Base-by-base conservation (phyloP, 2,329 filamentous ascomycete species). In the Dendryphion nanum region DNA sequence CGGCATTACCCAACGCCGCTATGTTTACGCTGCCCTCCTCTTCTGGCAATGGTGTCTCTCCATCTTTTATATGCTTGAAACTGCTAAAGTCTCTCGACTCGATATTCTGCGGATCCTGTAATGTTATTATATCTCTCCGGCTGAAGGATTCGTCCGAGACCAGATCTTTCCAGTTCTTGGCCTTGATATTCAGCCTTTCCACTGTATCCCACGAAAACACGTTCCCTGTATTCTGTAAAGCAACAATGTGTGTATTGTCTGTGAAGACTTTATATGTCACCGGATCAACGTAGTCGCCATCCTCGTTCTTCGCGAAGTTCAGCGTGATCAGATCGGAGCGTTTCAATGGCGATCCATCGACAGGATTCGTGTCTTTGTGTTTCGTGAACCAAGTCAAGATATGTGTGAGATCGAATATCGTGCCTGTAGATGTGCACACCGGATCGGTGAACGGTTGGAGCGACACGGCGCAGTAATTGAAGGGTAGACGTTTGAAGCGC, bases 251-350 rank as follows among this genome's bases (percentile, higher is more conserved):
- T 4, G 93, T 97, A 67, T 97, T 97, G 64, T 98, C 89, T 32
- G 93, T 98, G 58, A 98, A 89, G 29, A 95, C 86, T 67, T 98
- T 98, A 75, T 87, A 97, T 0, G 90, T 96, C 32, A 98, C 91
- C 0, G 93, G 94, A 57, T 98, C 93, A 47, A 97, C 88, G 57
- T 93, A 86, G 55, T 97, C 93, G 37, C 81, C 86, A 44, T 90
- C 85, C 37, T 90, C 86, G 65, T 97, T 98, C 64, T 91, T 90
- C 43, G 87, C 79, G 66, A 97, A 95, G 61, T 90, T 85, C 48
- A 98, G 79, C 59, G 89, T 89, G 61, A 97, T 89, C 34, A 98
- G 75, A 53, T 97, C 91, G 40, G 83, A 81, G 52, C 82, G 82
- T 48, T 85, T 83, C 33, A 98, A 73, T 0, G 87, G 83, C 45